phyloP scores from a whole-genome alignment of 805 yeast genomes.

The Barnettozyma salicaria region DNA sequence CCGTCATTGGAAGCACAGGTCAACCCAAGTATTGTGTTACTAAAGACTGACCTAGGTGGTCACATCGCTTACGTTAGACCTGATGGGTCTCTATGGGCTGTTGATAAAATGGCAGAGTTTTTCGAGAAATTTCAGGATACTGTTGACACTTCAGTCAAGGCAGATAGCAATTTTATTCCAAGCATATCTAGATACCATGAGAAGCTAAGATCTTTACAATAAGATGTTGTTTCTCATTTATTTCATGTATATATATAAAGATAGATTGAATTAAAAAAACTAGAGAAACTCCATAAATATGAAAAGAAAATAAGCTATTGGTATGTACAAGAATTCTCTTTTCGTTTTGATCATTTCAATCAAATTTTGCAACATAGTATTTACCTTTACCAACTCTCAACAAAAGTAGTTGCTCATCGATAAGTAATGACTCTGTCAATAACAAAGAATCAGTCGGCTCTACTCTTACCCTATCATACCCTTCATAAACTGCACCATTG shows the following conservation, averaged over 20 bases:
- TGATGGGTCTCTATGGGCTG: conserved; percentile 44
- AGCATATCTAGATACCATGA: conserved; percentile 14
- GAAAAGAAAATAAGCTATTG: neutral
- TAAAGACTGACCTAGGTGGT: conserved; percentile 63
- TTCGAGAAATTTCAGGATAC: conserved; percentile 34
- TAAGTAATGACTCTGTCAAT: conserved; percentile 42
- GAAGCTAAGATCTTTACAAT: conserved; percentile 9
- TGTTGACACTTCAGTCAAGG: conserved; percentile 23
- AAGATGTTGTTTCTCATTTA: neutral
- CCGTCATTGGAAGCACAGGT: conserved; percentile 44
- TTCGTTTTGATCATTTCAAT: neutral
- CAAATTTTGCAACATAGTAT: conserved; percentile 46
- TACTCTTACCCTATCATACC: conserved; percentile 49
- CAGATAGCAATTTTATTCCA: conserved; percentile 16
- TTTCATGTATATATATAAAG: neutral
- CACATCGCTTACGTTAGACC: conserved; percentile 51
- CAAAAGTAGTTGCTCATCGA: conserved; percentile 56
- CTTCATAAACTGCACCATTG: conserved; percentile 70
- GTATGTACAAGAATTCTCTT: neutral
- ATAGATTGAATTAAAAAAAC: neutral
- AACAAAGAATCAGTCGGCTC: conserved; percentile 46
- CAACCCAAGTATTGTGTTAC: conserved; percentile 54
- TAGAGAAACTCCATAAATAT: neutral
- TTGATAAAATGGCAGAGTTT: conserved; percentile 35
- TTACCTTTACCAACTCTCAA: conserved; percentile 72